Evolutionary conservation across 306 rosid species (phyloP).

Genomic region (Glycine soja): DNA sequence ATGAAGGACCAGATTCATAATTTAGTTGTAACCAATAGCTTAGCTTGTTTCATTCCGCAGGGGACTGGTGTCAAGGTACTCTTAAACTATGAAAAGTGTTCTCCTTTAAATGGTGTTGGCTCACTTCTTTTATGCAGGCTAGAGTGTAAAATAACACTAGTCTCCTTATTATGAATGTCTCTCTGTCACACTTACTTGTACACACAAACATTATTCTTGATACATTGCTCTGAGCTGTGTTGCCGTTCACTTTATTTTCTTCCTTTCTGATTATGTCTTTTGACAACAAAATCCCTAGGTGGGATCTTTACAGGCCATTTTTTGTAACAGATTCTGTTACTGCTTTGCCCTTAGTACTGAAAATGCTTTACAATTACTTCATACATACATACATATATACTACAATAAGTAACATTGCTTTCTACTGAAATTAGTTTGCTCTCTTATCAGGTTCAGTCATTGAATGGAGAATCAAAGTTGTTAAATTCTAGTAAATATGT

Average conservation of each 20-base stretch:
- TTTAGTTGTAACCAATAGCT: conserved; percentile 57
- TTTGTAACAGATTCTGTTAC: conserved; percentile 27
- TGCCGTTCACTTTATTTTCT: not conserved
- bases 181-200: too few relatives aligned
- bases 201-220: too few relatives aligned
- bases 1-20: conserved; percentile 89
- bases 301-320: not conserved
- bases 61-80: conserved; percentile 82
- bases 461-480: conserved; percentile 68
- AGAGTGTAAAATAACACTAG: conserved; percentile 19
- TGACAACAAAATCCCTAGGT: not conserved
- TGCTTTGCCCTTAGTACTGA: conserved; percentile 9
- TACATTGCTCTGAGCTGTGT: not conserved
- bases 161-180: not conserved
- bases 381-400: not conserved
- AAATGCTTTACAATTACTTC: conserved; percentile 13
- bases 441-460: conserved; percentile 65
- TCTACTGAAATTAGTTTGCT: conserved; percentile 35
- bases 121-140: conserved; percentile 19
- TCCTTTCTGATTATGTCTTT: not conserved
- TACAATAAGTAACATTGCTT: conserved; percentile 14
- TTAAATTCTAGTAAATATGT: conserved; percentile 72
- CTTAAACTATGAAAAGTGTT: conserved; percentile 6
- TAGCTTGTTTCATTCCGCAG: conserved; percentile 78
- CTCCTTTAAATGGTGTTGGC: not conserved